A percentile compares a stretch with the other conserved stretches of the same genome.
These are phyloP conservation scores for Debaryomyces prosopidis DNA, from an alignment of 805 yeast species.

Conservation along the genomic window DNA sequence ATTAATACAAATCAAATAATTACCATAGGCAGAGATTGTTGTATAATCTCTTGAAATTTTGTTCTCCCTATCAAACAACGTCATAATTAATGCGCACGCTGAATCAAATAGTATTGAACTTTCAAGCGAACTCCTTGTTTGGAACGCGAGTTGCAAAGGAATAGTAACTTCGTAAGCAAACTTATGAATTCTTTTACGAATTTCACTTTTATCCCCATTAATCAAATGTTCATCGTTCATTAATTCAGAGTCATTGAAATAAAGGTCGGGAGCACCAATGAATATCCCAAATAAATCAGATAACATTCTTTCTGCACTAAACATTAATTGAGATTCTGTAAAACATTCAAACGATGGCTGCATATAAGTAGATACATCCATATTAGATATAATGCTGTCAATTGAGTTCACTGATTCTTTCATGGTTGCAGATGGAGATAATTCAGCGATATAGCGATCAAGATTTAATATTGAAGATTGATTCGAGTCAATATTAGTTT, in stretches of 20 bases:
- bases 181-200: conserved; percentile 12
- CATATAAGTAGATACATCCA: background rate
- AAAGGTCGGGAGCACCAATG: conserved; percentile 31
- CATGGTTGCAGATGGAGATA: background rate
- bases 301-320: conserved; percentile 28
- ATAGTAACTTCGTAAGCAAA: conserved; percentile 25
- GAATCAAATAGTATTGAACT: conserved; percentile 28
- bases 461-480: conserved; percentile 6
- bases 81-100: conserved; percentile 33
- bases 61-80: conserved; percentile 22
- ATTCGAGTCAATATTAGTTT: conserved; percentile 1
- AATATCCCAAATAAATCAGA: conserved; percentile 34
- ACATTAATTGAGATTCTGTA: conserved; percentile 3
- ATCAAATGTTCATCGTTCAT: conserved; percentile 18
- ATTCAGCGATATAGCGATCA: conserved; percentile 16
- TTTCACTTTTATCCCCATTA: conserved; percentile 9
- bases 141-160: conserved; percentile 28
- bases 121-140: conserved; percentile 12
- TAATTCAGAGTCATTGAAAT: conserved; percentile 27
- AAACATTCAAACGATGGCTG: background rate
- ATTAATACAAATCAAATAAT: conserved; percentile 27
- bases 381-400: background rate
- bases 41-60: conserved; percentile 16
- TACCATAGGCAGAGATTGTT: conserved; percentile 25
- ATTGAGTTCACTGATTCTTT: background rate